Conservation (phyloP, 345 rosid species). For the Clausena lansium region DNA sequence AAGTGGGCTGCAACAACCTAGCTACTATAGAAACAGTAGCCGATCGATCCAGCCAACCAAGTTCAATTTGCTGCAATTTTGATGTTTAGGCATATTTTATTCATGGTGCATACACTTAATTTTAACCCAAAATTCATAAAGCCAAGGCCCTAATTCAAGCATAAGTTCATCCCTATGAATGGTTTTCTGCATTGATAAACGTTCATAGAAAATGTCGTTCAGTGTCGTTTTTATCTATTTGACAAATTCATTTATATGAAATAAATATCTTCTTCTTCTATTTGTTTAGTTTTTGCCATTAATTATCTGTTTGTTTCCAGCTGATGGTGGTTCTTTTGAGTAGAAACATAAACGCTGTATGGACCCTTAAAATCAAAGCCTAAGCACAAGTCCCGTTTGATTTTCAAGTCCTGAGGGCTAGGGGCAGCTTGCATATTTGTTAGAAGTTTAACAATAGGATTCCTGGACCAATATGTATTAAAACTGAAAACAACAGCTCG, state of each 20-base stretch:
- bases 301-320: neutral
- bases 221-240: neutral
- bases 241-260: neutral
- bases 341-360: neutral
- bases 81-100: neutral
- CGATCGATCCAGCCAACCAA: neutral
- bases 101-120: neutral
- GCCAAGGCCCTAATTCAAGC: neutral
- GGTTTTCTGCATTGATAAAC: neutral
- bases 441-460: neutral
- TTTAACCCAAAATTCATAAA: neutral
- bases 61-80: neutral
- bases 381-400: neutral
- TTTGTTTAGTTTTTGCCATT: neutral
- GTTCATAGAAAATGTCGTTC: neutral
- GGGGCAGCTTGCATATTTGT: neutral
- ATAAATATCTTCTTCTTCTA: neutral
- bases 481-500: constrained; percentile 1
- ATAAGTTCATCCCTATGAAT: neutral
- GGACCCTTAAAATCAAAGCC: no score
- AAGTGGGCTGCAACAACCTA: neutral
- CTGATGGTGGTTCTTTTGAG: neutral
- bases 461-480: neutral
- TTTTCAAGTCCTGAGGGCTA: neutral
- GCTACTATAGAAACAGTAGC: neutral